These are phyloP conservation scores for Entrophospora sp. DNA, from an alignment of 192 early-diverging fungal genomes.

Conservation along the genomic window DNA sequence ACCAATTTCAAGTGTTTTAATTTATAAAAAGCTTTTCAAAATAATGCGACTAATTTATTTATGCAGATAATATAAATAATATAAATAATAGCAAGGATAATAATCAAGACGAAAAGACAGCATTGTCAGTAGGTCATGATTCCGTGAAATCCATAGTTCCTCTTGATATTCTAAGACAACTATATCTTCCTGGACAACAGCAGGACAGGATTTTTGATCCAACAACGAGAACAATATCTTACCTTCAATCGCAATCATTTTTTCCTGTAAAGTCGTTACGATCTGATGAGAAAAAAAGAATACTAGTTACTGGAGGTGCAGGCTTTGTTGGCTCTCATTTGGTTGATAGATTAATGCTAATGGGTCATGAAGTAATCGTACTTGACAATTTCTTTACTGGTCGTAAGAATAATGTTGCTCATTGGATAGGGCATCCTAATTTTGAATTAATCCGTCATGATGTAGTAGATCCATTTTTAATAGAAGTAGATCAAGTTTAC, in stretches of 20 bases:
- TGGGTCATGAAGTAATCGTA: constrained; percentile 75
- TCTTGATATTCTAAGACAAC: constrained; percentile 23
- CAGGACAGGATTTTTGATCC: constrained; percentile 20
- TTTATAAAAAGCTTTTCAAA: no score
- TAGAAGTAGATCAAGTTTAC: constrained; percentile 79
- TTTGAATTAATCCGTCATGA: constrained; percentile 77
- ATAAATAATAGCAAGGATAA: no score
- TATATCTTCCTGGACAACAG: constrained; percentile 29
- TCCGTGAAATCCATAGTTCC: constrained; percentile 28
- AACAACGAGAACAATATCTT: constrained; percentile 33
- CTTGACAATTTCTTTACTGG: constrained; percentile 82
- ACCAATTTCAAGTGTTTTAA: no score
- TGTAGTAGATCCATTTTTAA: constrained; percentile 74
- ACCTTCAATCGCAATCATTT: constrained; percentile 33
- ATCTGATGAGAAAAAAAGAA: constrained; percentile 50
- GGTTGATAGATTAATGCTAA: constrained; percentile 69
- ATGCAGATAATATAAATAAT: no score
- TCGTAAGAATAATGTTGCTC: constrained; percentile 62
- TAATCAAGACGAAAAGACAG: neutral
- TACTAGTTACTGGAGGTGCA: constrained; percentile 80
- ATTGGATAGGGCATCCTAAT: constrained; percentile 77
- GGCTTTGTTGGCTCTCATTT: constrained; percentile 82
- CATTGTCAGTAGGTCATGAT: constrained; percentile 27
- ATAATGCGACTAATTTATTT: no score
- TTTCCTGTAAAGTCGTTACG: constrained; percentile 51